phyloP scores from a whole-genome alignment of 31 red algal genomes.

The Bonnemaisonia californica region DNA sequence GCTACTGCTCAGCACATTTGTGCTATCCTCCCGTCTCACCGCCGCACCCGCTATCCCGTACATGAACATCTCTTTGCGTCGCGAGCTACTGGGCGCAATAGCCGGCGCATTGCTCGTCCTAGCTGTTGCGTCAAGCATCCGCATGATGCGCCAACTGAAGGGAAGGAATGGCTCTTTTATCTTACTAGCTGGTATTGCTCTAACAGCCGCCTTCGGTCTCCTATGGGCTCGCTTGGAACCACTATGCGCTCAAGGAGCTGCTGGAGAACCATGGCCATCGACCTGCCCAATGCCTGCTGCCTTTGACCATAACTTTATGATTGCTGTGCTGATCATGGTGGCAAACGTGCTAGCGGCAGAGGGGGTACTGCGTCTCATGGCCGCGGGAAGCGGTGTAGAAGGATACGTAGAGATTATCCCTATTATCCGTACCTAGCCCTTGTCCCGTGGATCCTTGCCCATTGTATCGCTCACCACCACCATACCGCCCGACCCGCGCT shows the following conservation, averaged over 20 bases:
- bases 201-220: conserved; percentile 44
- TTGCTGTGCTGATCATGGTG: conserved; percentile 53
- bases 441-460: background rate
- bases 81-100: conserved; percentile 54
- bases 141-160: conserved; percentile 54
- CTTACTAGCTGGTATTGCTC: conserved; percentile 51
- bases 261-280: conserved; percentile 26
- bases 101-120: conserved; percentile 56
- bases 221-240: conserved; percentile 61
- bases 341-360: conserved; percentile 86
- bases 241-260: conserved; percentile 17
- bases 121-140: conserved; percentile 41
- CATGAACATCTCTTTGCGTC: conserved; percentile 34
- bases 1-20: conserved; percentile 37
- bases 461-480: background rate
- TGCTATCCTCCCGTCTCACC: conserved; percentile 22
- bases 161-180: conserved; percentile 81
- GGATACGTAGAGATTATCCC: conserved; percentile 76
- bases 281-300: conserved; percentile 58
- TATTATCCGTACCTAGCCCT: conserved; percentile 37
- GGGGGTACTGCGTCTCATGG: conserved; percentile 87
- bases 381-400: conserved; percentile 66
- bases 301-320: conserved; percentile 89
- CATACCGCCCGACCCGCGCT: no score
- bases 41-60: conserved; percentile 56